Evolutionary conservation across 768 basidiomycete genomes (phyloP).

Genomic region (Suillus subluteus): DNA sequence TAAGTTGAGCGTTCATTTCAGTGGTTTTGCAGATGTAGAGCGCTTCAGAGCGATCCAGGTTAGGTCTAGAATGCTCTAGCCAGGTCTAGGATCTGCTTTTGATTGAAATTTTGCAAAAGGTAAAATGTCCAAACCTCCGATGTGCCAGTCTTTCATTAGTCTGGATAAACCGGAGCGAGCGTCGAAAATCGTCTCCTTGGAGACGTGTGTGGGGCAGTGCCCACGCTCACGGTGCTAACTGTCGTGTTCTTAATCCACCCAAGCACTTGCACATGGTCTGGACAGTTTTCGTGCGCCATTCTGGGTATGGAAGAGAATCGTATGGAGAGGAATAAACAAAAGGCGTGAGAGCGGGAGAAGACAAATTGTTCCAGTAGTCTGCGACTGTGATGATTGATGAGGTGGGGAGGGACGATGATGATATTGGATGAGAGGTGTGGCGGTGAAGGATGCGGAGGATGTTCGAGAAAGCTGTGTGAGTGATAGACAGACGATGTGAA

Average conservation of each 20-base stretch:
- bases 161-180: constrained; percentile 18
- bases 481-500: background rate
- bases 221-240: constrained; percentile 32
- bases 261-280: constrained; percentile 47
- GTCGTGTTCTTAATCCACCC: constrained; percentile 19
- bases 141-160: constrained; percentile 12
- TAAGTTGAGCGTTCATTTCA: too few species aligned
- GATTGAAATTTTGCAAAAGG: too few species aligned
- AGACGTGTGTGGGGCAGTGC: constrained; percentile 3
- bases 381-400: constrained; percentile 62
- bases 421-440: constrained; percentile 35
- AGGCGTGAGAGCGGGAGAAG: constrained; percentile 24
- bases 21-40: too few species aligned
- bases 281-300: constrained; percentile 60
- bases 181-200: constrained; percentile 33
- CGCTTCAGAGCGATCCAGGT: too few species aligned
- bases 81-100: too few species aligned
- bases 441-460: constrained; percentile 59
- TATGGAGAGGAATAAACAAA: constrained; percentile 34
- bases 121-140: too few species aligned
- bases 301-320: constrained; percentile 58
- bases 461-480: constrained; percentile 45
- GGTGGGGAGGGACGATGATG: constrained; percentile 47
- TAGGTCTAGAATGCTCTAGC: too few species aligned
- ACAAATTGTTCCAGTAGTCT: constrained; percentile 27